A percentile compares a stretch with the other conserved stretches of the same genome.
Evolutionary conservation across 2,329 filamentous ascomycete genomes (phyloP).

Genomic region (Colletotrichum zoysiae): DNA sequence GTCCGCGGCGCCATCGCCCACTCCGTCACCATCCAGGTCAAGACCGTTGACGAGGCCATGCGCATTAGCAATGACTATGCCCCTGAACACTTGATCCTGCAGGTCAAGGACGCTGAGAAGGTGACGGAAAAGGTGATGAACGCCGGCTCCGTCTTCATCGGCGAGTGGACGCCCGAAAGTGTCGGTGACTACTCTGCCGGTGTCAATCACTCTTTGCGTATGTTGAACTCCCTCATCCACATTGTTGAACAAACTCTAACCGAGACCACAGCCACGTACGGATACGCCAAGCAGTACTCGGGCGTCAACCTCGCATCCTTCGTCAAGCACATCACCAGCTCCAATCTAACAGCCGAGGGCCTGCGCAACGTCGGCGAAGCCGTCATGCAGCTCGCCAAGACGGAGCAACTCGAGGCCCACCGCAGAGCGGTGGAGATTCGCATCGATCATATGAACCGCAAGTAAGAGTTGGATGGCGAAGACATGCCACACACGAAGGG

Average conservation of each 20-base stretch:
- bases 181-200: conserved; percentile 98
- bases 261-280: conserved; percentile 84
- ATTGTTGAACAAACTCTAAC: conserved; percentile 18
- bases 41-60: conserved; percentile 79
- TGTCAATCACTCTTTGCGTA: conserved; percentile 97
- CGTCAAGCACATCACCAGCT: conserved; percentile 97
- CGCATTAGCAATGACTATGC: conserved; percentile 92
- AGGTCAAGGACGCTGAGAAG: conserved; percentile 81
- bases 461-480: not conserved
- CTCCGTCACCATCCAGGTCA: conserved; percentile 87
- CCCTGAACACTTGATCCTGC: conserved; percentile 95
- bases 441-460: conserved; percentile 64
- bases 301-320: conserved; percentile 97
- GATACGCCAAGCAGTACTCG: conserved; percentile 98
- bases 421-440: conserved; percentile 89
- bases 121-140: conserved; percentile 87
- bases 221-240: conserved; percentile 56
- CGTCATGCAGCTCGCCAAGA: conserved; percentile 94
- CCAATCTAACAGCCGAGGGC: conserved; percentile 87
- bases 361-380: conserved; percentile 86
- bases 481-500: not conserved
- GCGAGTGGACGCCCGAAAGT: conserved; percentile 96
- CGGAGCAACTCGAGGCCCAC: conserved; percentile 96
- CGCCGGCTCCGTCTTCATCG: conserved; percentile 95
- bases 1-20: conserved; percentile 91